Evolutionary conservation across 495 filamentous ascomycete species (phyloP).

Genomic region (Jackrogersella multiformis): DNA sequence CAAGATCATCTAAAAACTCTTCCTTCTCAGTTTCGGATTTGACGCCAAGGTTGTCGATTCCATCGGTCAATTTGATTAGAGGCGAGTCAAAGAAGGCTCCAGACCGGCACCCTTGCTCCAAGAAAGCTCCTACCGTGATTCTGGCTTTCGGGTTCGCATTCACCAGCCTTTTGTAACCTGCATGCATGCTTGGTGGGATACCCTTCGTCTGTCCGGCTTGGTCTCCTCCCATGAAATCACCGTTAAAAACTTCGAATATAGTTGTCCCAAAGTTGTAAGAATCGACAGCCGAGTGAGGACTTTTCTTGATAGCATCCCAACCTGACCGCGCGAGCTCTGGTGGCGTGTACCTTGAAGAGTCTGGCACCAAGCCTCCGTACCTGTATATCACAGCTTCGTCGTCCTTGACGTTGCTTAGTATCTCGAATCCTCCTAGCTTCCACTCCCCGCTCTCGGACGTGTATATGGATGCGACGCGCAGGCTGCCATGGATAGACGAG

Average conservation of each 20-base stretch:
- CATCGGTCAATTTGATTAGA: conserved; percentile 88
- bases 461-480: conserved; percentile 86
- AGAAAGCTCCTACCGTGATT: conserved; percentile 82
- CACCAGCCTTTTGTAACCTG: conserved; percentile 86
- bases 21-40: conserved; percentile 87
- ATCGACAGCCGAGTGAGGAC: conserved; percentile 83
- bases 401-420: conserved; percentile 93
- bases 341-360: conserved; percentile 79
- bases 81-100: conserved; percentile 93
- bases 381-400: conserved; percentile 91
- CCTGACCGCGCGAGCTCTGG: conserved; percentile 87
- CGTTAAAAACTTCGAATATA: conserved; percentile 92
- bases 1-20: conserved; percentile 85
- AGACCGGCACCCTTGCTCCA: conserved; percentile 84
- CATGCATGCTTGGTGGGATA: conserved; percentile 86
- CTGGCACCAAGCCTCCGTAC: conserved; percentile 86
- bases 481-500: conserved; percentile 84
- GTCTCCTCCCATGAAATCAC: conserved; percentile 72
- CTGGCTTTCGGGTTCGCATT: conserved; percentile 89
- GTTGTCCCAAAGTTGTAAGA: conserved; percentile 86
- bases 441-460: conserved; percentile 96
- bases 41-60: conserved; percentile 88
- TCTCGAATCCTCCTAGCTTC: conserved; percentile 94
- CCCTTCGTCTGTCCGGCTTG: conserved; percentile 85
- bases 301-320: conserved; percentile 87